Percentiles rank a stretch among this genome's conserved stretches.
These are phyloP conservation scores for Thalassiosira livingstoniorum DNA, from an alignment of 352 stramenopile species.

Conservation along the genomic window DNA sequence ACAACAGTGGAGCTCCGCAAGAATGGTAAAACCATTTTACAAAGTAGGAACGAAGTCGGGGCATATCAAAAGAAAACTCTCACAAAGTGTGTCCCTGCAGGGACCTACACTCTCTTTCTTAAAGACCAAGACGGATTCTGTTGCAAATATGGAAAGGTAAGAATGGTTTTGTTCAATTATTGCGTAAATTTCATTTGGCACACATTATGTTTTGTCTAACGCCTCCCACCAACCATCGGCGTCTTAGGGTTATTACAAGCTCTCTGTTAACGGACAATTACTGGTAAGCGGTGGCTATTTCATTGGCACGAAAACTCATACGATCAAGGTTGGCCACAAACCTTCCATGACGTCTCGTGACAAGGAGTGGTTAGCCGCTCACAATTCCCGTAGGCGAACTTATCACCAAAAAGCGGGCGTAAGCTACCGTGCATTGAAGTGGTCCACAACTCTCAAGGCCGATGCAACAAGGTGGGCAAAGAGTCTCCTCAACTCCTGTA, in stretches of 20 bases:
- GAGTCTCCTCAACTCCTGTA: constrained; percentile 13
- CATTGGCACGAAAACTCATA: constrained; percentile 24
- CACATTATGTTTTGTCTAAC: too few species aligned
- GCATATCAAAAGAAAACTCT: constrained; percentile 39
- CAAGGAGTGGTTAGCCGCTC: constrained; percentile 30
- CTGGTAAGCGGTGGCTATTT: constrained; percentile 33
- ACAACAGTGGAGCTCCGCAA: constrained; percentile 28
- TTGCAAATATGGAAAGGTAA: constrained; percentile 35
- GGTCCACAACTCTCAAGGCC: constrained; percentile 15
- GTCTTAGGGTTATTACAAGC: too few species aligned
- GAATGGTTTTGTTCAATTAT: too few species aligned
- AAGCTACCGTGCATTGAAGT: constrained; percentile 22
- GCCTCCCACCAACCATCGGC: too few species aligned
- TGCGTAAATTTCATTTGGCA: too few species aligned
- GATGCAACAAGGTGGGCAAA: constrained; percentile 17
- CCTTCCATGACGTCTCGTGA: constrained; percentile 26
- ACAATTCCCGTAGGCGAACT: constrained; percentile 23
- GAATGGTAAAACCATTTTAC: constrained; percentile 13
- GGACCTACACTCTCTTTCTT: constrained; percentile 32
- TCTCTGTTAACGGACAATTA: constrained; percentile 21
- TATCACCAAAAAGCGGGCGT: constrained; percentile 31
- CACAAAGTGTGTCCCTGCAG: constrained; percentile 25
- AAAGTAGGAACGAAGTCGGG: constrained; percentile 15
- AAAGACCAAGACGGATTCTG: constrained; percentile 36
- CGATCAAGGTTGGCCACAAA: constrained; percentile 37